phyloP scores from a whole-genome alignment of 441 rosid species.

The California macrophylla region DNA sequence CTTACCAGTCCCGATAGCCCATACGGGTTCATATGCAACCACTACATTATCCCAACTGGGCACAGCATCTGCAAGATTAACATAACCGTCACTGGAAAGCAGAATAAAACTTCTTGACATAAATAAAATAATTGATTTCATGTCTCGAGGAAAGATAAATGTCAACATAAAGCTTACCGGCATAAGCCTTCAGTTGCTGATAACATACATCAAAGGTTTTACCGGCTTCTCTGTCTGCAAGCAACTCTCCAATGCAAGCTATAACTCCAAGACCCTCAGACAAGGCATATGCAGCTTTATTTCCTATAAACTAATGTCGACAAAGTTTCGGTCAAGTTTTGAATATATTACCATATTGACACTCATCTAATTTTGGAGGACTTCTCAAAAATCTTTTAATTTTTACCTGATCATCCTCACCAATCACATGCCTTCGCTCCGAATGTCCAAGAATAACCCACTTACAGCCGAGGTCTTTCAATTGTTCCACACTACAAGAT shows the following conservation, averaged over 20 bases:
- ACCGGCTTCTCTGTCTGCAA: constrained; percentile 88
- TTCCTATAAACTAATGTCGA: constrained; percentile 69
- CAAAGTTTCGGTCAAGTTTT: constrained; percentile 18
- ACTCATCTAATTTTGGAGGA: not conserved
- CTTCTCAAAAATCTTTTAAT: constrained; percentile 3
- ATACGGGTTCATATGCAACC: constrained; percentile 91
- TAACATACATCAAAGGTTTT: constrained; percentile 90
- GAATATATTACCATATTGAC: not conserved
- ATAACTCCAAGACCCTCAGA: constrained; percentile 75
- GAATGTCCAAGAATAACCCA: constrained; percentile 98
- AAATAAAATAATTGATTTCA: not conserved
- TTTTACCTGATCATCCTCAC: constrained; percentile 75
- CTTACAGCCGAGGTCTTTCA: constrained; percentile 84
- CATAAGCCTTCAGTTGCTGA: constrained; percentile 74
- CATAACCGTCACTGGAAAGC: constrained; percentile 1
- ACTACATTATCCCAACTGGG: constrained; percentile 89
- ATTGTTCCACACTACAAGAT: constrained; percentile 66
- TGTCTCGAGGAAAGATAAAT: constrained; percentile 7
- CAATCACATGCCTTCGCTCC: constrained; percentile 82
- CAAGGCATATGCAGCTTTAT: constrained; percentile 87
- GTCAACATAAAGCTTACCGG: constrained; percentile 35
- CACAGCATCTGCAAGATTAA: constrained; percentile 45
- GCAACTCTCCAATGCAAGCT: constrained; percentile 81
- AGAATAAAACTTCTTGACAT: not conserved
- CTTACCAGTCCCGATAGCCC: constrained; percentile 99